These are phyloP conservation scores for Neopestalotiopsis rosae DNA, from an alignment of 2,329 filamentous ascomycete species.

Conservation along the genomic window DNA sequence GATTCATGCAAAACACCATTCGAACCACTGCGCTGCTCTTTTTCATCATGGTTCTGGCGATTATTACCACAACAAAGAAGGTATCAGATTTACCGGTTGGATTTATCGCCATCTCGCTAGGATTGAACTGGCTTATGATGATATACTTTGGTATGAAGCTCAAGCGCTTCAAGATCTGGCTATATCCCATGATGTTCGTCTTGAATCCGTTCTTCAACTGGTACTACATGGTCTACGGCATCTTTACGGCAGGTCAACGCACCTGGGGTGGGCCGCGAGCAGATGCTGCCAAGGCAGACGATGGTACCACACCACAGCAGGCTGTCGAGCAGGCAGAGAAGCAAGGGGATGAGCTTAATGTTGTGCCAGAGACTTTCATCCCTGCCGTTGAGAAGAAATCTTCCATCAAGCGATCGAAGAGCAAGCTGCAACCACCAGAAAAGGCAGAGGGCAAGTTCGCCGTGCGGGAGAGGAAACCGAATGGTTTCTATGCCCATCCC, in stretches of 20 bases:
- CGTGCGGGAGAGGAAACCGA: constrained; percentile 69
- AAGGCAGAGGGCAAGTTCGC: constrained; percentile 81
- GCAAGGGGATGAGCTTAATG: constrained; percentile 85
- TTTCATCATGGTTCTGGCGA: constrained; percentile 88
- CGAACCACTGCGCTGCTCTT: constrained; percentile 92
- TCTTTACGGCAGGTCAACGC: constrained; percentile 90
- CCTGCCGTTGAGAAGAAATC: constrained; percentile 52
- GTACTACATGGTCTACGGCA: constrained; percentile 97
- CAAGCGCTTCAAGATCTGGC: constrained; percentile 88
- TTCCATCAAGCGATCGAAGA: constrained; percentile 55
- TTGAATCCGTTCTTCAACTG: constrained; percentile 98
- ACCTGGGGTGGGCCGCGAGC: constrained; percentile 96
- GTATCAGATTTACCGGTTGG: constrained; percentile 83
- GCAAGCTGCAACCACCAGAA: constrained; percentile 73
- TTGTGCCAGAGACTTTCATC: constrained; percentile 85
- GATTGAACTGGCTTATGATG: constrained; percentile 95
- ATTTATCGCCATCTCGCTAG: constrained; percentile 91
- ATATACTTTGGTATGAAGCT: constrained; percentile 91
- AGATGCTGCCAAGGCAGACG: constrained; percentile 82
- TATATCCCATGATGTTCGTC: constrained; percentile 95
- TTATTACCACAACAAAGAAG: constrained; percentile 83
- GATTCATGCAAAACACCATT: constrained; percentile 96
- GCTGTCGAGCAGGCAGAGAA: constrained; percentile 83
- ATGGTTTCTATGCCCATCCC: constrained; percentile 71
- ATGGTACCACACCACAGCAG: constrained; percentile 76